These are phyloP conservation scores for Glomus cerebriforme DNA, from an alignment of 192 early-diverging fungal species.

Conservation along the genomic window DNA sequence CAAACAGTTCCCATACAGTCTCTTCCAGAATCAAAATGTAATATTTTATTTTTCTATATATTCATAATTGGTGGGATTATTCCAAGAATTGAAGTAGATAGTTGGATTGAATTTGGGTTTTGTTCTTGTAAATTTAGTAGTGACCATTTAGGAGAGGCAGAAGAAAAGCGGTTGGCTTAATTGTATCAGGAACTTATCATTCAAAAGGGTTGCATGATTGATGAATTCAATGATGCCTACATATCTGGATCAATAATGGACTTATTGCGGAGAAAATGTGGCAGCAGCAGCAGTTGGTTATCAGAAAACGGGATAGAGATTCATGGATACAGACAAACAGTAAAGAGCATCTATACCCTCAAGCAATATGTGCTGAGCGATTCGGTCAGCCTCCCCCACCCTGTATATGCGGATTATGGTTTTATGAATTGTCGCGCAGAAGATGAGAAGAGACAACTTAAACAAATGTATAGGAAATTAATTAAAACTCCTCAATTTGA, in stretches of 20 bases:
- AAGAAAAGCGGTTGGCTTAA: not conserved
- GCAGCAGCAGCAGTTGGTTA: not conserved
- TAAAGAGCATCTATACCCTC: not conserved
- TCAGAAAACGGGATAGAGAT: not conserved
- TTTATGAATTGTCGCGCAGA: not conserved
- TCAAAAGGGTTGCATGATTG: not conserved
- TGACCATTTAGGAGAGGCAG: not conserved
- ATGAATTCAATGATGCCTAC: no score
- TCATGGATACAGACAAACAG: not conserved
- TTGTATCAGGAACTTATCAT: slow-evolving; percentile 1
- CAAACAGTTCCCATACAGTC: no score
- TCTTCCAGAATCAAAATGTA: no score
- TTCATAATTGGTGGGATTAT: not conserved
- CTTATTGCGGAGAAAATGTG: not conserved
- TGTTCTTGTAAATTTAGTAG: not conserved
- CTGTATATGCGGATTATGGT: not conserved
- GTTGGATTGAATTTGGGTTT: not conserved
- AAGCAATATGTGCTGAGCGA: not conserved
- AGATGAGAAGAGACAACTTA: not conserved
- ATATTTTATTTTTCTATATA: no score
- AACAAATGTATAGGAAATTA: slow-evolving; percentile 2
- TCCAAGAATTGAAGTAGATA: not conserved
- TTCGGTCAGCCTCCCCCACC: not conserved
- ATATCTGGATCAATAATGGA: not conserved
- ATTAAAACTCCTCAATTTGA: not conserved